phyloP scores from a whole-genome alignment of 2,329 filamentous ascomycete genomes.

The Neonectria magnoliae region DNA sequence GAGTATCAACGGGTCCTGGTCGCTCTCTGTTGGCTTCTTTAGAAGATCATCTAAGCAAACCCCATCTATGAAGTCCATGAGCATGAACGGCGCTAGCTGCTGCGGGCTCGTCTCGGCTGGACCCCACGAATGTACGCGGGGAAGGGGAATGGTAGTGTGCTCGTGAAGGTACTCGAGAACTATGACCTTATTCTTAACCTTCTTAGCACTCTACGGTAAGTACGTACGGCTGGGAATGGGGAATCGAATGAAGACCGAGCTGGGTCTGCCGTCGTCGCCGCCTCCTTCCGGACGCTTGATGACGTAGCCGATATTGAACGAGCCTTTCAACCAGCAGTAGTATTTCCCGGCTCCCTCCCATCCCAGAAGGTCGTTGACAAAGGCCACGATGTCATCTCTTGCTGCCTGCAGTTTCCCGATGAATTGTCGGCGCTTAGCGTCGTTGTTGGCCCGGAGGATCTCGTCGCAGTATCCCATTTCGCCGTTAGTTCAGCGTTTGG shows the following conservation, averaged over 20 bases:
- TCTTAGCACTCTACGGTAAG: constrained; percentile 8
- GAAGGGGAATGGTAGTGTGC: constrained; percentile 8
- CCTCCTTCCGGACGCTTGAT: not conserved
- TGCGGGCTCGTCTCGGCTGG: not conserved
- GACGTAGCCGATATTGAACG: not conserved
- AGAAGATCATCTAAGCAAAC: constrained; percentile 21
- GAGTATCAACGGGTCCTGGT: constrained; percentile 32
- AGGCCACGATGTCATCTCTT: constrained; percentile 11
- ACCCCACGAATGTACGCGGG: not conserved
- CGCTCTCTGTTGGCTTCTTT: constrained; percentile 33
- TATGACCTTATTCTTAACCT: constrained; percentile 7
- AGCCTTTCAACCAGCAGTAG: constrained; percentile 1
- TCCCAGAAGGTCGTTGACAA: constrained; percentile 6
- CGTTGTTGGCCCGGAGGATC: not conserved
- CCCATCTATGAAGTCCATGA: not conserved
- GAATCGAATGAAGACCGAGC: constrained; percentile 2
- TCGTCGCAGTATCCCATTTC: constrained; percentile 13
- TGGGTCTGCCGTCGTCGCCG: not conserved
- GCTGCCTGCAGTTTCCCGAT: constrained; percentile 1
- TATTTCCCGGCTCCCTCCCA: constrained; percentile 1
- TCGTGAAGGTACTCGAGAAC: constrained; percentile 1
- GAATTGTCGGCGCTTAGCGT: constrained; percentile 2
- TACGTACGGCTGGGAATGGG: not conserved
- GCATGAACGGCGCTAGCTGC: not conserved
- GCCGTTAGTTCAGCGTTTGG: not conserved